Evolutionary conservation across 2,329 filamentous ascomycete genomes (phyloP).

Genomic region (Stemphylium lycopersici): DNA sequence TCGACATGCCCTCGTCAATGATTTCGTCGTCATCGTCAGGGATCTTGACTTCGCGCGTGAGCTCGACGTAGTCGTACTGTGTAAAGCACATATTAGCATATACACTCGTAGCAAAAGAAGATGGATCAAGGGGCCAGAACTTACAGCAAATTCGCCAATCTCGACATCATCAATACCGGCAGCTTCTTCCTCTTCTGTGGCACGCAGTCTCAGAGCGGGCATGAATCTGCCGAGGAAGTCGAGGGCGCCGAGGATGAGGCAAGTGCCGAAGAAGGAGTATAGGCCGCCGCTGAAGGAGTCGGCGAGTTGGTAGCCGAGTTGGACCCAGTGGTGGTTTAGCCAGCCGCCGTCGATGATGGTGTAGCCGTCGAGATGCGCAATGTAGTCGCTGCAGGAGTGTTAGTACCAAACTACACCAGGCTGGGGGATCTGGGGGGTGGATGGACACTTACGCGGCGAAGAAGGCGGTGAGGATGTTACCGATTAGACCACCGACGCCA

Average conservation of each 20-base stretch:
- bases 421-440: neutral
- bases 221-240: constrained; percentile 77
- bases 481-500: constrained; percentile 64
- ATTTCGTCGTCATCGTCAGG: constrained; percentile 44
- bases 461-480: constrained; percentile 68
- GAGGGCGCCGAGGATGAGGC: constrained; percentile 67
- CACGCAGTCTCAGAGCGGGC: constrained; percentile 76
- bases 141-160: constrained; percentile 86
- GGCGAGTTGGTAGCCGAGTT: constrained; percentile 82
- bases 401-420: neutral
- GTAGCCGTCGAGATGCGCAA: constrained; percentile 77
- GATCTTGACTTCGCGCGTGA: constrained; percentile 65
- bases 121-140: constrained; percentile 28
- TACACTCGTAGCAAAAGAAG: neutral
- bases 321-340: constrained; percentile 83
- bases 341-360: constrained; percentile 75
- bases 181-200: constrained; percentile 77
- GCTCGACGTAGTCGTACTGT: constrained; percentile 86
- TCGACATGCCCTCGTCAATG: constrained; percentile 44
- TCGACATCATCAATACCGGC: constrained; percentile 87
- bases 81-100: constrained; percentile 11
- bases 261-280: constrained; percentile 81
- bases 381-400: constrained; percentile 65
- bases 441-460: constrained; percentile 70
- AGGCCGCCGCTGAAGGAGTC: constrained; percentile 76